A percentile compares a stretch with the other conserved stretches of the same genome.
Conservation (phyloP, 495 filamentous ascomycete species). For the Daldinia concentrica region DNA sequence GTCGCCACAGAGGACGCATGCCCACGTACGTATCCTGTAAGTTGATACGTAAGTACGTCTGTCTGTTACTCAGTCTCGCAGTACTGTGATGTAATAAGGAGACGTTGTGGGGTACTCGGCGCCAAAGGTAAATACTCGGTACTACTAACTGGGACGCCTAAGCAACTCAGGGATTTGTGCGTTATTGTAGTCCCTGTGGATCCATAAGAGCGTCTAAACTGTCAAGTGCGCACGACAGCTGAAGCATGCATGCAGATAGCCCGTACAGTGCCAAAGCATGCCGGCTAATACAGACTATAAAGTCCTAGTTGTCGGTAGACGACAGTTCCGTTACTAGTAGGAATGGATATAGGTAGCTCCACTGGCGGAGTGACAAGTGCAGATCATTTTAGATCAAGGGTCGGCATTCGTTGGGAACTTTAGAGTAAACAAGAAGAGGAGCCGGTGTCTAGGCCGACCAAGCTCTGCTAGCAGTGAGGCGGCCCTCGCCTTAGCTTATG, state of each 20-base stretch:
- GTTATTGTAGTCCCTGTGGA: constrained; percentile 10
- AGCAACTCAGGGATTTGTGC: background rate
- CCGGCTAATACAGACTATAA: constrained; percentile 17
- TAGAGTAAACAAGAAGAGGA: constrained; percentile 11
- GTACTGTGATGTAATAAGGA: constrained; percentile 11
- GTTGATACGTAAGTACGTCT: constrained; percentile 1
- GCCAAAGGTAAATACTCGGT: background rate
- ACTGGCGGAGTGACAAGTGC: constrained; percentile 30
- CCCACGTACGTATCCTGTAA: background rate
- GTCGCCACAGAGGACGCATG: background rate
- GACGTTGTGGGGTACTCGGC: constrained; percentile 17
- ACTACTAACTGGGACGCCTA: constrained; percentile 1
- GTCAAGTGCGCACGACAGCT: constrained; percentile 17
- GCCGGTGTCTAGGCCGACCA: constrained; percentile 9
- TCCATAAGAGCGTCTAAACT: background rate
- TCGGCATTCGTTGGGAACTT: constrained; percentile 12
- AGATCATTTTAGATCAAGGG: constrained; percentile 32
- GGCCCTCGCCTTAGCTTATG: constrained; percentile 1
- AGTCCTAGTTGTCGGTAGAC: constrained; percentile 11
- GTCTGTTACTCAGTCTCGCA: constrained; percentile 14
- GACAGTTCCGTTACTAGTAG: background rate
- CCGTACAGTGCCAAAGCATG: constrained; percentile 8
- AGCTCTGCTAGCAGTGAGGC: constrained; percentile 8
- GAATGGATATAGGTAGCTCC: background rate
- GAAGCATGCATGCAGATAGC: constrained; percentile 3